Base-by-base conservation (phyloP, 352 stramenopile genomes). In the Phytophthora citricola region DNA sequence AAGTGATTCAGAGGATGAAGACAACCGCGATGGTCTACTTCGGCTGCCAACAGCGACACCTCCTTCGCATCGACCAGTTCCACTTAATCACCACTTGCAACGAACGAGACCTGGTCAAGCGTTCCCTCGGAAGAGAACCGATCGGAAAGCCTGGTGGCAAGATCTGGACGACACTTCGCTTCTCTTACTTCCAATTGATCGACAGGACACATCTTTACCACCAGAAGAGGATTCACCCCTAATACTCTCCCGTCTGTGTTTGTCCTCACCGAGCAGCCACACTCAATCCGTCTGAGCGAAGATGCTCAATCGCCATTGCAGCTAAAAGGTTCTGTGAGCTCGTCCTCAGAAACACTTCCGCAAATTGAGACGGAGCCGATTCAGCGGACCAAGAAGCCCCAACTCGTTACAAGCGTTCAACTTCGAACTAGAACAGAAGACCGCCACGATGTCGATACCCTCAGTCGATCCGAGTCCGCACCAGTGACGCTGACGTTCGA, bases 381-480 rank as follows among this genome's bases (percentile, higher is more conserved):
- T 46, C 12, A 24, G 43, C 14, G 31, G 39, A 44, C 7, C 5
- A 14, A 17, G 14, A 36, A 54, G 1, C 32, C 47, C 17, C 39
- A 55, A 17, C 40, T 39, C 27, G 38, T 3, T 24, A 45, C 10
- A 47, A 53, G 12, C 10, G 45, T 47, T 10, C 26, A 58, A 1
- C 17, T 29, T 29, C 44, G 7, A 49, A 24, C 11, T 29, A 17
- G 29, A 32, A 5, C 14, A 40, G 52, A 38, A 46, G 14, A 14
- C 6, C n/a, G 3, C 9, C 43, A 4, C 29, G 34, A 34, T 8
- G 44, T 10, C 17, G 20, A 17, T 2, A 29, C 2, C 4, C 61
- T 75, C 15, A 58, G 36, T 56, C 78, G 76, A 20, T 89, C 82
- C 7, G 80, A 91, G 27, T 89, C 82, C 1, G 80, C 82, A 3